Base-by-base conservation (phyloP, 2,329 filamentous ascomycete genomes). In the Colletotrichum sp. region DNA sequence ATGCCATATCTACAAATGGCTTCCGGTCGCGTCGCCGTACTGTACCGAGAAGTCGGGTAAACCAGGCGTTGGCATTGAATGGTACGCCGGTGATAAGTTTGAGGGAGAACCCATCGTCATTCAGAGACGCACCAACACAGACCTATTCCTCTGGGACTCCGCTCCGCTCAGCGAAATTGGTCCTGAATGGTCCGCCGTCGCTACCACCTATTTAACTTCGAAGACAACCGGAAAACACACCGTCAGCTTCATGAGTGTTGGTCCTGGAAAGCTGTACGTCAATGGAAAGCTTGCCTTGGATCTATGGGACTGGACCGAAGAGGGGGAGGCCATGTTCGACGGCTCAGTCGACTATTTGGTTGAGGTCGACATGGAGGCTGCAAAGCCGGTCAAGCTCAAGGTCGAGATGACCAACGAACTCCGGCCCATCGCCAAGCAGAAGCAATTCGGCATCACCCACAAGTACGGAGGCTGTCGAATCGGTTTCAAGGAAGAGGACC, bases 401-500 rank as follows among this genome's bases (percentile, higher is more conserved):
- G 87, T 92, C 31, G 89, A 93, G 79, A 92, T 91, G 80, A 93
- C 90, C 21, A 93, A 91, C 80, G 92, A 93, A 78, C 87, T 93
- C 34, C 90, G 89, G 29, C 92, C 90, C 6, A 77, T 89, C 47
- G 86, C 86, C 31, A 93, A 93, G 79, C 90, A 92, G 84, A 90
- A 84, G 80, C 83, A 83, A 78, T 88, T 84, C 81, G 88, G 83
- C 81, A 87, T 86, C 74, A 91, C 90, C 9, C 89, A 94, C 80
- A 91, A 91, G 72, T 93, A 93, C 74, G 92, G 93, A 18, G 93
- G 93, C 4, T 93, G 92, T 77, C 89, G 93, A 5, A 92, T 94
- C 65, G 93, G 93, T 0, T 94, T 93, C 80, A 91, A 93, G 79
- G 90, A 93, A 77, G 88, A 92, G 76, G 90, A 92, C 76, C 88